These are phyloP conservation scores for Fraxinus albicans DNA, from an alignment of 305 asterid genomes.

Conservation along the genomic window DNA sequence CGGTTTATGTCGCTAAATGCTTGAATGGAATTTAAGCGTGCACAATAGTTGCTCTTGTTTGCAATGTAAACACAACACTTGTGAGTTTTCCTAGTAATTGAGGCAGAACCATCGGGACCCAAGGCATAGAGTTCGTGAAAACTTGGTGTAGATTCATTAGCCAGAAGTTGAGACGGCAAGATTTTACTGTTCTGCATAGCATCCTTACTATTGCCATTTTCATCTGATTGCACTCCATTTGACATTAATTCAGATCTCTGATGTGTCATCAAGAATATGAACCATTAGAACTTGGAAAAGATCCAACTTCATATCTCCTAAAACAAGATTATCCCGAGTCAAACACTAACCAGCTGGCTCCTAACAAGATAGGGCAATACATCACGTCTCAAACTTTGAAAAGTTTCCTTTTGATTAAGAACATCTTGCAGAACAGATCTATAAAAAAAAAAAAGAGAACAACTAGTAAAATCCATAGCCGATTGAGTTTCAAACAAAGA, in stretches of 20 bases:
- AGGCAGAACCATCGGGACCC: conserved; percentile 63
- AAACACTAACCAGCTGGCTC: conserved; percentile 80
- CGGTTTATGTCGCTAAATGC: conserved; percentile 89
- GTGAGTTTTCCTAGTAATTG: conserved; percentile 57
- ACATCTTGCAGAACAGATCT: conserved; percentile 88
- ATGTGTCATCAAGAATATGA: conserved; percentile 27
- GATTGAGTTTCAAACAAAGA: background rate
- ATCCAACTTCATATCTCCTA: background rate
- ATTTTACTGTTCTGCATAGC: conserved; percentile 54
- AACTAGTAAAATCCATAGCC: conserved; percentile 17
- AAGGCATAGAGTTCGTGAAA: conserved; percentile 74
- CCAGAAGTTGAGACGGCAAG: conserved; percentile 74
- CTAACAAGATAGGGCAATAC: conserved; percentile 94
- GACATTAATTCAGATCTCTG: conserved; percentile 73
- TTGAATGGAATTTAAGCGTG: conserved; percentile 78
- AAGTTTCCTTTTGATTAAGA: conserved; percentile 67
- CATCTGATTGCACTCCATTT: conserved; percentile 73
- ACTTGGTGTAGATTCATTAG: conserved; percentile 83
- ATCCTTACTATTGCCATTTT: conserved; percentile 68
- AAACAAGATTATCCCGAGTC: conserved; percentile 11
- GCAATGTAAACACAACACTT: conserved; percentile 94
- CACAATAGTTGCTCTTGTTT: conserved; percentile 87
- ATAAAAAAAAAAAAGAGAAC: conserved; percentile 20
- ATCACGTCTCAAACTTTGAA: conserved; percentile 80
- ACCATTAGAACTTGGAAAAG: conserved; percentile 22